Evolutionary conservation across 345 rosid species (phyloP), one percentile per base, ranked within the genome.

Genomic region (Pistacia atlantica): DNA sequence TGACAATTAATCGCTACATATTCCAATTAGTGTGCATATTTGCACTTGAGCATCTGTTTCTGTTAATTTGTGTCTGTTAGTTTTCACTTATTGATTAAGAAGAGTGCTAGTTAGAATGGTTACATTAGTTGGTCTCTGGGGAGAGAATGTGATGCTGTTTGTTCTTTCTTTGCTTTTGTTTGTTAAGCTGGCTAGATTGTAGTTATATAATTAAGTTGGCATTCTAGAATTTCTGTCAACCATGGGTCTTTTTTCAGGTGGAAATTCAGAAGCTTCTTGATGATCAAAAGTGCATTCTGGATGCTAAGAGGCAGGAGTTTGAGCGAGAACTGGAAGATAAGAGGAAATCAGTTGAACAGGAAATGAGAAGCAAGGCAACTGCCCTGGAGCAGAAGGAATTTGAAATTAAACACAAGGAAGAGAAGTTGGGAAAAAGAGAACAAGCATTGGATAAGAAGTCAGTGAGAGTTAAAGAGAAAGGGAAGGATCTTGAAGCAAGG

Each of bases 401-500:
- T 45, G 92, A 91, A 78, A 79, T 86, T 71, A 67, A 77, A 74
- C 89, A 87, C 80, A 84, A 78, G 59, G 89, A 82, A 86, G 90
- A 90, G 73, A 85, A 81, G 87, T 55, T 90, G 83, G 75, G 67
- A 65, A 90, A 90, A 78, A 79, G 83, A 75, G 95, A 87, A 78
- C 85, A 88, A 75, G 84, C 85, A 66, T 75, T 87, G 81, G 86
- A 87, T 71, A 83, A 62, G 78, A 88, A 81, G 83, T 74, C 81
- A 31, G 94, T 84, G 77, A 89, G 85, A 74, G 72, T 84, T 79
- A 87, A 89, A 82, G 97, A 90, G 84, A 91, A 88, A 86, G 95
- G 89, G 67, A 88, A 87, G 80, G 94, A 90, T 62, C 83, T 89
- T 71, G 93, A 90, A 76, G 84, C 82, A 58, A 91, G 80, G 78